Evolutionary conservation across 352 stramenopile genomes (phyloP), one percentile per base, ranked within the genome.

Genomic region (Pythium aquatile): DNA sequence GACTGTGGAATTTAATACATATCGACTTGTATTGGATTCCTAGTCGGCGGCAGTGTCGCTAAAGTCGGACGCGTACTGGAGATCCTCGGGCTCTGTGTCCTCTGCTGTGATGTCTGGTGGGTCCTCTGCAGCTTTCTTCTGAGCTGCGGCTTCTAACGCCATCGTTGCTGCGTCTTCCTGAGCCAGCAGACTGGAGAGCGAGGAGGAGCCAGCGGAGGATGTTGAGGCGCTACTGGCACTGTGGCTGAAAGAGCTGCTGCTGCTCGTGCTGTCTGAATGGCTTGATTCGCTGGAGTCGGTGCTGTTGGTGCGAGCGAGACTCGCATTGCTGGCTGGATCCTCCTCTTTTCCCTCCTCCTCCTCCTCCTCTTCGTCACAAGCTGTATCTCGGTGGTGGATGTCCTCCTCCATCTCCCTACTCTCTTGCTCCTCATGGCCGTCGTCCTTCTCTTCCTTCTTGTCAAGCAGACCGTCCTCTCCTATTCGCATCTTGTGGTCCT

Each of bases 21-120:
- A 35, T 35, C 32, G 32, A 35, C 32, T 35, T 35, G 32, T 35
- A 68, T 35, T 77, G 56, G 40, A 13, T 47, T 63, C 37, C 35
- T 26, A 65, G 20, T 55, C 32, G n/a, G n/a, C 52, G 28, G 26
- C 54, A n/a, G 20, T 24, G 20, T 68, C 61, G 13, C 44, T 68
- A 46, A 68, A 68, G 46, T 68, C 61, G 16, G 54, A 62, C 42
- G 60, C 61, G 61, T 68, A 68, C 6, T 35, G 39, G 35, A 53
- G 24, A 7, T 42, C 39, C 42, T 49, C 42, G 32, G 32, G 32
- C 32, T 35, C 32, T 17, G 42, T 28, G 5, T 49, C 42, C 13
- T 49, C 42, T 5, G 42, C n/a, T 49, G 5, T 35, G 5, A 35
- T 9, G 32, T 35, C 32, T 35, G 32, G 8, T 35, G 32, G 32